phyloP scores from a whole-genome alignment of 306 rosid genomes.

The Ceratonia siliqua region DNA sequence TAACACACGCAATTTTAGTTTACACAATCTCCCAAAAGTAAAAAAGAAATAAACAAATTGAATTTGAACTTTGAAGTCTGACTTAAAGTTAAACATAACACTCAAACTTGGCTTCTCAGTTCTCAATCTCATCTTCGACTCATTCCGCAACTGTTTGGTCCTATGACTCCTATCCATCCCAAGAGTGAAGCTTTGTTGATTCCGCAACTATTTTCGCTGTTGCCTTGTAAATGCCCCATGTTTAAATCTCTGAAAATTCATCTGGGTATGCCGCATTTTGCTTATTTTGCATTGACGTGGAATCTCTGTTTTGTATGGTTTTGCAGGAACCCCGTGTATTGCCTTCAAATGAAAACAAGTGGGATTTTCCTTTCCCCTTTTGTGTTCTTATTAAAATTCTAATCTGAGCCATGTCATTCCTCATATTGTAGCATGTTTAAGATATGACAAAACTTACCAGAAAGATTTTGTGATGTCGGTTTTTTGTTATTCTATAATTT shows the following conservation, averaged over 20 bases:
- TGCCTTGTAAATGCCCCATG: too few relatives aligned
- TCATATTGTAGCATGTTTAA: not conserved
- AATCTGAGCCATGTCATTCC: not conserved
- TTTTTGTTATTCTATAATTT: not conserved
- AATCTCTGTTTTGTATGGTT: not conserved
- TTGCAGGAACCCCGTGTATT: not conserved
- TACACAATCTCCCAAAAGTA: too few relatives aligned
- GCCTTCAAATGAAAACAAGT: not conserved
- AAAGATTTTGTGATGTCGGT: not conserved
- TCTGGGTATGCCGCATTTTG: constrained; percentile 15
- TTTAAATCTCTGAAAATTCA: not conserved
- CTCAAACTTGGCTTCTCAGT: too few relatives aligned
- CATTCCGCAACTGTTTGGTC: too few relatives aligned
- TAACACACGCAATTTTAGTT: too few relatives aligned
- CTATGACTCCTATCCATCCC: too few relatives aligned
- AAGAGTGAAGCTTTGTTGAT: too few relatives aligned
- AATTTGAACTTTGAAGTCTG: too few relatives aligned
- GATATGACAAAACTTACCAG: not conserved
- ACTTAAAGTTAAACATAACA: too few relatives aligned
- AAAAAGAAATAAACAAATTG: too few relatives aligned
- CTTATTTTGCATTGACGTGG: not conserved
- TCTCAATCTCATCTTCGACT: too few relatives aligned
- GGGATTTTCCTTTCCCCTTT: not conserved
- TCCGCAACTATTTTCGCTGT: too few relatives aligned
- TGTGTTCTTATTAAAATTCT: not conserved